Evolutionary conservation across 108 stramenopile genomes (phyloP).

Genomic region (Nannochloropsis salina): DNA sequence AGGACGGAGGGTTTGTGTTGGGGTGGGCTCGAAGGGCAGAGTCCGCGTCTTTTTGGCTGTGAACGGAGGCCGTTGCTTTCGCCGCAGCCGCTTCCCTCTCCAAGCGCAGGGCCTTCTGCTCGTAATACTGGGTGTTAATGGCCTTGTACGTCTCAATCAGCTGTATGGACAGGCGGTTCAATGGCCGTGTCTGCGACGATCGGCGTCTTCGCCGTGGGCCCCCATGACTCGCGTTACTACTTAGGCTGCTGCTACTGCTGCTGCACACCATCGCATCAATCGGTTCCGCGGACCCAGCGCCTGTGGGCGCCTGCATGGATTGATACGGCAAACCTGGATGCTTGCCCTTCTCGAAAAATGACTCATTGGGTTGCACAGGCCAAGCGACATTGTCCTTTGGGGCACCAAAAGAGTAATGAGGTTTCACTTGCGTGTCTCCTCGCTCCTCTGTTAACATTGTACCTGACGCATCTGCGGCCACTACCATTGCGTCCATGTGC

Average conservation of each 20-base stretch:
- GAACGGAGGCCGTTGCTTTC: not conserved
- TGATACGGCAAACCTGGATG: too few species aligned
- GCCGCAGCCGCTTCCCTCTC: slow-evolving; percentile 11
- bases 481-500: too few species aligned
- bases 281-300: too few species aligned
- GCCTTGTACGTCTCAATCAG: slow-evolving; percentile 41
- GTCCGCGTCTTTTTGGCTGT: not conserved
- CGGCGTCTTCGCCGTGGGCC: not conserved
- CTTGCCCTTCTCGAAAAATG: too few species aligned
- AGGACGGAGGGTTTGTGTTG: not conserved
- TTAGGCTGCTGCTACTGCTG: not conserved
- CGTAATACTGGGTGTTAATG: slow-evolving; percentile 33
- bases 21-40: not conserved
- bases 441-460: too few species aligned
- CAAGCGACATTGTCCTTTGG: too few species aligned
- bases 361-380: too few species aligned
- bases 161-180: not conserved
- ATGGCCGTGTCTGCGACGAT: not conserved
- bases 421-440: too few species aligned
- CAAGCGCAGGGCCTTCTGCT: not conserved
- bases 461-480: too few species aligned
- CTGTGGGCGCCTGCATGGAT: too few species aligned
- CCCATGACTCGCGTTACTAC: not conserved
- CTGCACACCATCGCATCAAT: not conserved
- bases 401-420: too few species aligned